Percentiles rank a stretch among this genome's conserved stretches.
Conservation (phyloP, 2,329 filamentous ascomycete genomes). For the Hypoxylon sp. region DNA sequence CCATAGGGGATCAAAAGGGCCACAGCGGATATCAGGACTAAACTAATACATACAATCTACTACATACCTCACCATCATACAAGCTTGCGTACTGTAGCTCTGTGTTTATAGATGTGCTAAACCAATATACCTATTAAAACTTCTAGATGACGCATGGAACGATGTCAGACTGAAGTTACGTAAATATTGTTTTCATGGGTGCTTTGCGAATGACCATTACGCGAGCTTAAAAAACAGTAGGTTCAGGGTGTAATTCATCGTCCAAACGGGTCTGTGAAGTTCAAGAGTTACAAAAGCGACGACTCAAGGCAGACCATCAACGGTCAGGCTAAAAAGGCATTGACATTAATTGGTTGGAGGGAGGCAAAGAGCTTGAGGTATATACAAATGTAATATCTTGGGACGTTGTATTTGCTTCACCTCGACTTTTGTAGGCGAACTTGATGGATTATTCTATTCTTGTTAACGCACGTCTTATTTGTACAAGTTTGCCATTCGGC, state of each 20-base stretch:
- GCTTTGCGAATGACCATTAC: background rate
- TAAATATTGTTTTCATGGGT: background rate
- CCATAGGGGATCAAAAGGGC: slow-evolving; percentile 18
- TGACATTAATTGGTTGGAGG: background rate
- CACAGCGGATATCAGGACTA: slow-evolving; percentile 26
- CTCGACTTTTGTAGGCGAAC: slow-evolving; percentile 26
- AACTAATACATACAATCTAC: slow-evolving; percentile 45
- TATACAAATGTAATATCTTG: slow-evolving; percentile 29
- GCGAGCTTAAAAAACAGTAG: background rate
- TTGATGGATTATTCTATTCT: slow-evolving; percentile 45
- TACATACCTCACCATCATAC: slow-evolving; percentile 9
- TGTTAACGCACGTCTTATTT: slow-evolving; percentile 46
- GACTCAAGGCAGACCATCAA: background rate
- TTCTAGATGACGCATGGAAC: background rate
- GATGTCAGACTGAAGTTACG: background rate
- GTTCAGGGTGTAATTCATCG: background rate
- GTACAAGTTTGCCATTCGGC: slow-evolving; percentile 44
- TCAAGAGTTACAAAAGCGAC: background rate
- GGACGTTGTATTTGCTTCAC: slow-evolving; percentile 21
- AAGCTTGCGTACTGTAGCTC: background rate
- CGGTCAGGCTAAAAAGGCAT: background rate
- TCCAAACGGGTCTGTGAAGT: background rate
- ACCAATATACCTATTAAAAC: background rate
- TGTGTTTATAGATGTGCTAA: background rate
- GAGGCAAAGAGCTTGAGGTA: slow-evolving; percentile 27